A percentile compares a stretch with the other conserved stretches of the same genome.
phyloP scores from a whole-genome alignment of 306 rosid genomes.

The Luffa acutangula region DNA sequence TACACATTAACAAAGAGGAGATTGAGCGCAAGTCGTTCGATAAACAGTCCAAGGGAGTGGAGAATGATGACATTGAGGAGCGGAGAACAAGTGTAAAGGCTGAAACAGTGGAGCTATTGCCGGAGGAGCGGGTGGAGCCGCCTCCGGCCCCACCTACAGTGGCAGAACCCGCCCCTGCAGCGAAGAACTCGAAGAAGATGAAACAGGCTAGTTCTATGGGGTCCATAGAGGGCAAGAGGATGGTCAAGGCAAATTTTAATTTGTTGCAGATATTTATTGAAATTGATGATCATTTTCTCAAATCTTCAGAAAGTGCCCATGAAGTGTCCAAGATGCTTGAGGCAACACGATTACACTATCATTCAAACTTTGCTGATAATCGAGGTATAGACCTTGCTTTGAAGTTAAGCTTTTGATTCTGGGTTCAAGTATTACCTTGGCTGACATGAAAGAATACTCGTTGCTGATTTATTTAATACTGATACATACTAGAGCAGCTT shows the following conservation, averaged over 20 bases:
- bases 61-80: conserved; percentile 8
- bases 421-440: background rate
- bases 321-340: conserved; percentile 95
- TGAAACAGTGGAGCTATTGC: conserved; percentile 10
- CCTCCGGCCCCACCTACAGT: conserved; percentile 2
- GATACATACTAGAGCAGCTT: background rate
- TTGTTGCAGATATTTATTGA: conserved; percentile 34
- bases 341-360: conserved; percentile 82
- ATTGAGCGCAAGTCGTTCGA: conserved; percentile 23
- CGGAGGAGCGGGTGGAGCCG: conserved; percentile 21
- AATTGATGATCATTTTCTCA: conserved; percentile 72
- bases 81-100: conserved; percentile 2
- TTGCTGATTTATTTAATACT: background rate
- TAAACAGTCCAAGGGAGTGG: conserved; percentile 30
- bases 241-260: conserved; percentile 24
- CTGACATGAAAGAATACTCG: background rate
- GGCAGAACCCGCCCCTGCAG: background rate
- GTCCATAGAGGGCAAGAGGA: conserved; percentile 40
- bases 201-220: conserved; percentile 24
- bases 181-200: conserved; percentile 28
- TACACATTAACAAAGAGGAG: conserved; percentile 18
- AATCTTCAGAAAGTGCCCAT: conserved; percentile 79
- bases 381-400: conserved; percentile 34
- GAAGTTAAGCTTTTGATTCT: conserved; percentile 1
- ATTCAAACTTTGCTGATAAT: conserved; percentile 91